Conservation (phyloP, 306 rosid species). For the Urtica urens region DNA sequence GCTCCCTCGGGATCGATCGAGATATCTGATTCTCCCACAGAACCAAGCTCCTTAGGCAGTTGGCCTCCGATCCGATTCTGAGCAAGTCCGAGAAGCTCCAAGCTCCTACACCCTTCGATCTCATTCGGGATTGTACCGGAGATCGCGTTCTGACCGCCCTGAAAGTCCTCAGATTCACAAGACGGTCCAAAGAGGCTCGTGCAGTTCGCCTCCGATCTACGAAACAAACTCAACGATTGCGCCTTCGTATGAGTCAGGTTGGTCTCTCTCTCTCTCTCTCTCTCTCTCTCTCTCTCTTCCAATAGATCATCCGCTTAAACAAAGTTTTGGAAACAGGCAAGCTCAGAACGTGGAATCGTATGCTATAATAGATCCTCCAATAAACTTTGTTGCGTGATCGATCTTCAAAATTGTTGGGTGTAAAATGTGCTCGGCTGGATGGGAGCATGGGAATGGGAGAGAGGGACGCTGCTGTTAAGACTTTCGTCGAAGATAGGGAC, state of each 20-base stretch:
- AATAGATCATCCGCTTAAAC: no score
- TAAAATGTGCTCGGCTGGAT: constrained; percentile 62
- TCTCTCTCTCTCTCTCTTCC: no score
- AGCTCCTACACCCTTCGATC: constrained; percentile 56
- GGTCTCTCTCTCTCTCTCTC: no score
- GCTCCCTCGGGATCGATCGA: constrained; percentile 70
- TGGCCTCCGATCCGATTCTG: constrained; percentile 68
- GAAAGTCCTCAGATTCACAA: constrained; percentile 46
- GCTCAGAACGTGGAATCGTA: no score
- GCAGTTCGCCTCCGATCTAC: no score
- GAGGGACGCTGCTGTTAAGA: constrained; percentile 63
- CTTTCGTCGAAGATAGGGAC: constrained; percentile 62
- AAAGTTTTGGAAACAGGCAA: no score
- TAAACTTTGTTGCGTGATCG: no score
- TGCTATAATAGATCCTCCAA: no score
- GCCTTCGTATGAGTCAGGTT: no score
- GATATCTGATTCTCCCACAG: constrained; percentile 61
- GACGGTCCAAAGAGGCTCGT: no score
- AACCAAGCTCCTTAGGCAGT: constrained; percentile 63
- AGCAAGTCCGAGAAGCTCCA: constrained; percentile 74
- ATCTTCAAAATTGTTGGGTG: no score
- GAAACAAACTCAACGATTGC: no score
- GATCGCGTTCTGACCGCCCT: constrained; percentile 84
- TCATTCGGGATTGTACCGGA: constrained; percentile 71
- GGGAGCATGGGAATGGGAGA: constrained; percentile 81